These are phyloP conservation scores for Juglanconis oblonga DNA, from an alignment of 2,329 filamentous ascomycete genomes.

Conservation along the genomic window DNA sequence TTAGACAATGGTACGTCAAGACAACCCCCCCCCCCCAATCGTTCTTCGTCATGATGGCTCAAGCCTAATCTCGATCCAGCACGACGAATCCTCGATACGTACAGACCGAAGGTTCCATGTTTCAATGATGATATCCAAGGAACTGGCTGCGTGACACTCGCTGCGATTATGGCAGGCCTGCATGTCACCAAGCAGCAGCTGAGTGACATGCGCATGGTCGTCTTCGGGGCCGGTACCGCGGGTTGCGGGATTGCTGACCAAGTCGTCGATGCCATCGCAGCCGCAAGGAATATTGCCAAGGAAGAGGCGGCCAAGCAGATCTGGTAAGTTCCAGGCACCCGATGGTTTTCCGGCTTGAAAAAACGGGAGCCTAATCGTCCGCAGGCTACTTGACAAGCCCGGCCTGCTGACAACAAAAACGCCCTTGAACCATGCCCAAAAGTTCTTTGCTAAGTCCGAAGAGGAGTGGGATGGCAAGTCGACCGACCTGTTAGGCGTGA, in stretches of 20 bases:
- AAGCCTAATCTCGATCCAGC: slow-evolving; percentile 37
- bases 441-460: slow-evolving; percentile 62
- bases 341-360: accelerated
- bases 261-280: slow-evolving; percentile 72
- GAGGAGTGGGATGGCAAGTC: slow-evolving; percentile 60
- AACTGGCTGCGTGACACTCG: slow-evolving; percentile 82
- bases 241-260: slow-evolving; percentile 86
- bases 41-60: not conserved
- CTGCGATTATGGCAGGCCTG: slow-evolving; percentile 74
- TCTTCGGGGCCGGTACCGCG: slow-evolving; percentile 80
- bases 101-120: slow-evolving; percentile 70
- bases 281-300: slow-evolving; percentile 62
- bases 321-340: slow-evolving; percentile 49
- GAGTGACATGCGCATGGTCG: slow-evolving; percentile 65
- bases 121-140: slow-evolving; percentile 94
- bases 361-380: not conserved
- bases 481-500: slow-evolving; percentile 60
- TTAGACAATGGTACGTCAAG: slow-evolving; percentile 58
- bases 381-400: slow-evolving; percentile 75
- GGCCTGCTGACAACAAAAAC: slow-evolving; percentile 68
- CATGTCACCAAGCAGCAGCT: slow-evolving; percentile 66
- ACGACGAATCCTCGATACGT: slow-evolving; percentile 71
- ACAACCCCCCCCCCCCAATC: not conserved
- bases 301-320: slow-evolving; percentile 79
- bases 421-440: slow-evolving; percentile 55